Evolutionary conservation across 2,329 filamentous ascomycete genomes (phyloP).

Genomic region (Gaeumannomyces tritici): DNA sequence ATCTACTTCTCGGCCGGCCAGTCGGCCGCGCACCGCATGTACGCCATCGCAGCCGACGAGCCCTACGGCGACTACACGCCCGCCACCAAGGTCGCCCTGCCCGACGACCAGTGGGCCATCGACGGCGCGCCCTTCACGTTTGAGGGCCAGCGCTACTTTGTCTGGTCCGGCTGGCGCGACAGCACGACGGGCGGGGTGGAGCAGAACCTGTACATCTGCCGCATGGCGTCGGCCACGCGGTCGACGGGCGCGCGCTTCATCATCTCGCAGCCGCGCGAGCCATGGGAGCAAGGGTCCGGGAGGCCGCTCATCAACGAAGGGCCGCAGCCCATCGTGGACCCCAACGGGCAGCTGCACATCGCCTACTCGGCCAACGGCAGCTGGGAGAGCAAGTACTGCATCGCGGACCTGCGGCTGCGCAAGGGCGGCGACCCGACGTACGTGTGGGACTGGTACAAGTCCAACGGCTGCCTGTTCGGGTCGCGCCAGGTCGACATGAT

Average conservation of each 20-base stretch:
- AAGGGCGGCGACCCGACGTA: constrained; percentile 15
- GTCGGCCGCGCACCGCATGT: constrained; percentile 13
- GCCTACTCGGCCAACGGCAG: constrained; percentile 17
- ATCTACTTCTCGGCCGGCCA: constrained; percentile 14
- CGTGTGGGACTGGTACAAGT: constrained; percentile 18
- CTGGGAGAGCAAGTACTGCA: constrained; percentile 14
- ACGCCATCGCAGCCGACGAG: constrained; percentile 12
- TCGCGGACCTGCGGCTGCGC: constrained; percentile 14
- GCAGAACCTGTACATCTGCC: constrained; percentile 15
- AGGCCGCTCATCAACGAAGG: constrained; percentile 14
- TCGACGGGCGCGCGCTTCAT: constrained; percentile 11
- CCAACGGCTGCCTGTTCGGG: constrained; percentile 16
- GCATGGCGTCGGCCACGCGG: constrained; percentile 12
- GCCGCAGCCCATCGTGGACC: constrained; percentile 14
- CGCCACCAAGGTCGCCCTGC: constrained; percentile 11
- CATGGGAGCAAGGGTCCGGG: constrained; percentile 12
- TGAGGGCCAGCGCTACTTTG: constrained; percentile 12
- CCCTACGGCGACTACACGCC: constrained; percentile 10
- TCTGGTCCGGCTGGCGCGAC: constrained; percentile 16
- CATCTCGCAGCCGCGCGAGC: constrained; percentile 16
- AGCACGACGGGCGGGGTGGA: constrained; percentile 6
- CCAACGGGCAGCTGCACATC: constrained; percentile 15
- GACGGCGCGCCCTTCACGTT: constrained; percentile 13
- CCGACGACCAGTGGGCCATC: constrained; percentile 16
- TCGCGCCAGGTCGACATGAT: constrained; percentile 15